Evolutionary conservation across 1,139 yeast species (phyloP).

Genomic region (Saccharomyces hybrid): DNA sequence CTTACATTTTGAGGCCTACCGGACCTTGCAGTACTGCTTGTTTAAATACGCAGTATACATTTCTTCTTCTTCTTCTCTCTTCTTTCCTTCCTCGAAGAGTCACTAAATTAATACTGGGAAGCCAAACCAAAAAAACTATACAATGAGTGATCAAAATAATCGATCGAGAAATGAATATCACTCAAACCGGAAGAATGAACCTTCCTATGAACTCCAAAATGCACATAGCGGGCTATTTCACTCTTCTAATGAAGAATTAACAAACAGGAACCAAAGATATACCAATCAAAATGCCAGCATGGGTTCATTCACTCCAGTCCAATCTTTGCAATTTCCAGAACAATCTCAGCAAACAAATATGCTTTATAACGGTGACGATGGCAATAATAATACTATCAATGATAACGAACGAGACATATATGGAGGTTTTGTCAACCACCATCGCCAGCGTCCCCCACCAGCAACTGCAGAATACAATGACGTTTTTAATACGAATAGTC

Average conservation of each 20-base stretch:
- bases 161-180: background rate
- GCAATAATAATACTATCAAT: background rate
- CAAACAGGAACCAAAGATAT: background rate
- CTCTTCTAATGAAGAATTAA: background rate
- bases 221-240: background rate
- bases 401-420: background rate
- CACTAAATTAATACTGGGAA: background rate
- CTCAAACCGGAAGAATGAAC: background rate
- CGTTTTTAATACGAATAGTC: background rate
- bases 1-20: background rate
- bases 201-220: background rate
- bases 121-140: background rate
- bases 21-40: background rate
- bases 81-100: background rate
- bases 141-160: background rate
- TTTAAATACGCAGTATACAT: background rate
- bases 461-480: background rate
- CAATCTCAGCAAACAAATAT: background rate
- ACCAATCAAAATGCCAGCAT: background rate
- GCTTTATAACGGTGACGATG: background rate
- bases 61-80: background rate
- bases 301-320: conserved; percentile 1
- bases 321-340: background rate
- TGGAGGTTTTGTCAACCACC: background rate
- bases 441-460: background rate